Base-by-base conservation (phyloP, 306 rosid species). In the Gynostemma pentaphyllum region DNA sequence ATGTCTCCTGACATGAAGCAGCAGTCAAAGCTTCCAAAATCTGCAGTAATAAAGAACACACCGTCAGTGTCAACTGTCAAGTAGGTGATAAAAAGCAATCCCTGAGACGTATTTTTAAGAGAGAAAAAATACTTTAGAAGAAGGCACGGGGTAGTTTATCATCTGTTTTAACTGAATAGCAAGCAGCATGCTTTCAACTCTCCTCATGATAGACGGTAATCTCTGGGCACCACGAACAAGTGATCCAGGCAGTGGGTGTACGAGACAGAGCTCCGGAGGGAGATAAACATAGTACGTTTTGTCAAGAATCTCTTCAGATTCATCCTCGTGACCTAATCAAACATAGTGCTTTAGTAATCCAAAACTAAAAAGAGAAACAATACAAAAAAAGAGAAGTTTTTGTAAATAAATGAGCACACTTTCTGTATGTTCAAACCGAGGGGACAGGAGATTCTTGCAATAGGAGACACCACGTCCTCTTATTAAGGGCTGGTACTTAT, bases 1-100 rank as follows among this genome's bases (percentile, higher is more conserved):
- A 92, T 66, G 96, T 92, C 85, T 92, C 99, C 81, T 92, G 99
- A 74, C 99, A 92, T 68, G 96, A 92, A 68, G 99, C 96, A 62
- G 99, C 96, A 4, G 99, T 92, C 85, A 88, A 80, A 75, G 99
- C 99, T 81, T 86, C 99, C 84, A 92, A 82, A 70, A 92, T 92
- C 99, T 92, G 87, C 54, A 52, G 74, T 22, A 39, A 60, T 22
- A 72, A 41, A 63, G 28, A 15, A 63, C 54, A 27, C 14, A n/a
- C 3, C n/a, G n/a, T n/a, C n/a, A n/a, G n/a, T n/a, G n/a, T n/a
- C n/a, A n/a, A n/a, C n/a, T 21, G 64, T 57, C 27, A 57, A 21
- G 45, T 4, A 19, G 64, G 11, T 36, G 64, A 29, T 4, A 6
- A 63, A 18, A 40, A 37, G 39, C 12, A 57, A 7, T 2, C 28